Evolutionary conservation across 768 basidiomycete species (phyloP), one percentile per base, ranked within the genome.

Genomic region (Tubosaeta brunneosetosa): DNA sequence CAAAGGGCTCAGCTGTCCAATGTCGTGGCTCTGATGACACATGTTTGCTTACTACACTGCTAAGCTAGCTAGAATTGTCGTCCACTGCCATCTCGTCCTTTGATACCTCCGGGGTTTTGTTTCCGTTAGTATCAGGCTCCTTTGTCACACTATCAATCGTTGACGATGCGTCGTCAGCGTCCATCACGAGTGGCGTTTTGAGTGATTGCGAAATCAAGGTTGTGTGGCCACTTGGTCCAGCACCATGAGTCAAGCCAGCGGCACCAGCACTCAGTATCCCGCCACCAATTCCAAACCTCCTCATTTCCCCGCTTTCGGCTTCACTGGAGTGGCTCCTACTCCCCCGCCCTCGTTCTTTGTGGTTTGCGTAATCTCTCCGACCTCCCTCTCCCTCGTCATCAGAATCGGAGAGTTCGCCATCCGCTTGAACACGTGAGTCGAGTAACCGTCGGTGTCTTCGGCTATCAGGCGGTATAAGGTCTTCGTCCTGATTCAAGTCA

Each of bases 351-450:
- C 73, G 73, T 32, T 83, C 77, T 26, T 77, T 75, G 66, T 87
- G 82, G 34, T 73, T 73, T 9, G 79, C 72, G 52, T 85, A 84
- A 60, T 93, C 78, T 52, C 85, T 77, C 50, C 94, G 79, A 1
- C 85, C 90, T 42, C 91, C 94, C 60, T 88, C 88, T 16, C 92
- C 94, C 71, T 99, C 97, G 66, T 99, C 97, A 58, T 99, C 97
- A 2, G 97, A 98, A 68, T 99, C 97, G 7, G 93, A 97, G 12
- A 97, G 77, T 63, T 94, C 91, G 19, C 87, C 88, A 37, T 95
- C 92, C 5, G 80, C 82, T 66, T 94, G 93, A 55, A 88, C 77
- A 22, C 85, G 77, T 22, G 84, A 80, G 66, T 99, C 95, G 32
- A 94, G 80, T 9, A 92, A 70, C 14, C 86, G 80, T 60, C 80